These are phyloP conservation scores for Solanum clarkiae DNA, from an alignment of 257 asterid species.

Conservation along the genomic window DNA sequence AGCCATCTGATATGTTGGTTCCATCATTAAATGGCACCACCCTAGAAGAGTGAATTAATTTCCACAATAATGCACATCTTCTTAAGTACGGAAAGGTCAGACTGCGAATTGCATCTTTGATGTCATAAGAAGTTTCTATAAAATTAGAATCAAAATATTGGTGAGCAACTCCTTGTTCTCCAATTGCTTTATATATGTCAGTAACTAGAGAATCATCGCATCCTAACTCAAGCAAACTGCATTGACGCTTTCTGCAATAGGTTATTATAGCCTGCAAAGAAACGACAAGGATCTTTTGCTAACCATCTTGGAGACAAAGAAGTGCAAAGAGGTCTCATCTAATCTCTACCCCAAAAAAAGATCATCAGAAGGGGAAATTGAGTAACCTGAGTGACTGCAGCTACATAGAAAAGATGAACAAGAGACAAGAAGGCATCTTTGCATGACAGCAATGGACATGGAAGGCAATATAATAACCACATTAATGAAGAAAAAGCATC, in stretches of 20 bases:
- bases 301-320: background rate
- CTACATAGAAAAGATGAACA: conserved; percentile 63
- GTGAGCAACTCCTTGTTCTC: conserved; percentile 37
- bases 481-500: conserved; percentile 89
- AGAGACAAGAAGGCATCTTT: conserved; percentile 61
- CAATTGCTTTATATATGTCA: conserved; percentile 41
- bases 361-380: background rate
- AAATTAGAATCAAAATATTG: conserved; percentile 40
- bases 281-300: background rate
- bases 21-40: conserved; percentile 49
- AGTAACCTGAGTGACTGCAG: conserved; percentile 16
- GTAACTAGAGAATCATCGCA: conserved; percentile 42
- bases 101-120: conserved; percentile 54
- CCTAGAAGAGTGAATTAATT: conserved; percentile 46
- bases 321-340: background rate
- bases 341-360: background rate
- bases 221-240: conserved; percentile 23
- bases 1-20: conserved; percentile 26
- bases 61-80: conserved; percentile 91
- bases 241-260: conserved; percentile 22
- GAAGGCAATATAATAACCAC: conserved; percentile 96
- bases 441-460: conserved; percentile 67
- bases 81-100: conserved; percentile 79
- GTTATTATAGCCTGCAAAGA: conserved; percentile 50
- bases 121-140: conserved; percentile 33